Evolutionary conservation across 1,284 basidiomycete genomes (phyloP).

Genomic region (Phellopilus nigrolimitatus): DNA sequence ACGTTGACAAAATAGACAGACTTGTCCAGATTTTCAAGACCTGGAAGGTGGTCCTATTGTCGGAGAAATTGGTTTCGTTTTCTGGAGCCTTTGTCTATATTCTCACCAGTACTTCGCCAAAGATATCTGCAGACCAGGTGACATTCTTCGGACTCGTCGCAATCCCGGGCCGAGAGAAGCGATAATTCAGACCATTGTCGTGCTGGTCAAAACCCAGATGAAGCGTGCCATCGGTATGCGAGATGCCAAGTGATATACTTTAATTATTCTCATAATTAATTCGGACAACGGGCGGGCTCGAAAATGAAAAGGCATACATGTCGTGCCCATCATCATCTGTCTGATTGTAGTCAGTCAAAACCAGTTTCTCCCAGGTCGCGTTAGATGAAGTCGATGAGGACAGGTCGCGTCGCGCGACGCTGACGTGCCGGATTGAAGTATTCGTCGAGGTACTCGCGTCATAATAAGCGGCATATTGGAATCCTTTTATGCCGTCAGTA

Average conservation of each 20-base stretch:
- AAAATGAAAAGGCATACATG: conserved; percentile 26
- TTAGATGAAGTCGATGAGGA: conserved; percentile 11
- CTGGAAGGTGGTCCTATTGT: conserved; percentile 34
- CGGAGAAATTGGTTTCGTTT: not conserved
- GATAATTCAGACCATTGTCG: conserved; percentile 38
- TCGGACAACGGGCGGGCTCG: not conserved
- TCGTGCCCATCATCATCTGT: conserved; percentile 41
- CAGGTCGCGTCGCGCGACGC: conserved; percentile 30
- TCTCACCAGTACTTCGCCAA: conserved; percentile 25
- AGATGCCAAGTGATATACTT: conserved; percentile 40
- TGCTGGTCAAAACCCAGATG: conserved; percentile 42
- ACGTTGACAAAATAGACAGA: conserved; percentile 34
- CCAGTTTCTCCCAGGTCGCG: conserved; percentile 33
- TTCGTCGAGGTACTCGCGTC: conserved; percentile 28
- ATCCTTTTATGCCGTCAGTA: conserved; percentile 26
- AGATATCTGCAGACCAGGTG: conserved; percentile 28
- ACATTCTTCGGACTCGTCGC: conserved; percentile 29
- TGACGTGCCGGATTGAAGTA: conserved; percentile 33
- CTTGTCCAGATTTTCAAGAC: conserved; percentile 34
- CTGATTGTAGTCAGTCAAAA: conserved; percentile 37
- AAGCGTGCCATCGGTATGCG: conserved; percentile 36
- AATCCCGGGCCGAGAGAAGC: conserved; percentile 32
- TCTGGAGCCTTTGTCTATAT: not conserved
- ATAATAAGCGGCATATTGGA: conserved; percentile 40
- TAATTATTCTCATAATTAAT: conserved; percentile 1